These are phyloP conservation scores for Entonaema liquescens DNA, from an alignment of 495 filamentous ascomycete genomes.

Conservation along the genomic window DNA sequence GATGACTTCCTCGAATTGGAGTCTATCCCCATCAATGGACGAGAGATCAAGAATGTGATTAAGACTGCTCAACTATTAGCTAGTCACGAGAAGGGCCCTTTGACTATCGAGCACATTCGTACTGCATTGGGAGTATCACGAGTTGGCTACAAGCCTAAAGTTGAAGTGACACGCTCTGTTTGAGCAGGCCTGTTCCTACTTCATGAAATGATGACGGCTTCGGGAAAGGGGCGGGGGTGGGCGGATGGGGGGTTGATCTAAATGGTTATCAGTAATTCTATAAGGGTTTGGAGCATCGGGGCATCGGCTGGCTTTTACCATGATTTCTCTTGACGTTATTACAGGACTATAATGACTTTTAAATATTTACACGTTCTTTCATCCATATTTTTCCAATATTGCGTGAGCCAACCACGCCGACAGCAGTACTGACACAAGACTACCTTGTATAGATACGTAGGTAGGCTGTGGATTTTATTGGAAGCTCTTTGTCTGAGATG, in stretches of 20 bases:
- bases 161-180: background rate
- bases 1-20: constrained; percentile 50
- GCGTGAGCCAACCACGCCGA: no score
- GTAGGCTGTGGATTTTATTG: no score
- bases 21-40: constrained; percentile 50
- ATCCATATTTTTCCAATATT: no score
- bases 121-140: constrained; percentile 29
- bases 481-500: no score
- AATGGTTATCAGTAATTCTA: background rate
- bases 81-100: constrained; percentile 23
- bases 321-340: background rate
- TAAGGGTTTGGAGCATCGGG: background rate
- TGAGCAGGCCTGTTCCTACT: background rate
- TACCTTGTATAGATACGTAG: no score
- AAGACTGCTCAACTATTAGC: constrained; percentile 57
- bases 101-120: constrained; percentile 31
- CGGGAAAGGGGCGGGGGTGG: no score
- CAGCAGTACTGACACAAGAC: no score
- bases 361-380: no score
- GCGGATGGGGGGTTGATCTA: background rate
- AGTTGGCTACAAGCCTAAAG: constrained; percentile 5
- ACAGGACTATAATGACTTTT: no score
- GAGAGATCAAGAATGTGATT: constrained; percentile 64
- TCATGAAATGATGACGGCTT: background rate
- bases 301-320: background rate